These are phyloP conservation scores for Eucalyptus pauciflora DNA, from an alignment of 345 rosid genomes.

Conservation along the genomic window DNA sequence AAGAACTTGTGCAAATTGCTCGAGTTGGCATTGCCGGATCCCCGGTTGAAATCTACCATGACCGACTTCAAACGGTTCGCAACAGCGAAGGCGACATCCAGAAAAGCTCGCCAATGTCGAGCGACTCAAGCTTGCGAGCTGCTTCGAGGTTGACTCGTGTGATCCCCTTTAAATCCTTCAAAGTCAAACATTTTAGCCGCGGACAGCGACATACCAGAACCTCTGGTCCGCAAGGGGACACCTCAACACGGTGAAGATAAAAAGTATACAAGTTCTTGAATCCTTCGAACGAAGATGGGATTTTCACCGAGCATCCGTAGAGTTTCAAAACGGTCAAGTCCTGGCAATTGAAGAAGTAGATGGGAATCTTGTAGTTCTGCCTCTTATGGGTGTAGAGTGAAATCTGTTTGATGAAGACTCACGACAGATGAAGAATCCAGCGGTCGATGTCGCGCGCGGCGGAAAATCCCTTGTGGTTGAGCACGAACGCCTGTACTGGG, in stretches of 20 bases:
- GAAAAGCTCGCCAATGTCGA: neutral
- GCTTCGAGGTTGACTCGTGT: neutral
- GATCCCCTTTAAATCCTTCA: too few relatives aligned
- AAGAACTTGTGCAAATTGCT: too few relatives aligned
- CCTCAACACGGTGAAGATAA: slow-evolving; percentile 22
- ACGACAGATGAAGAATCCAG: slow-evolving; percentile 16
- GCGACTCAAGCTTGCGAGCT: neutral
- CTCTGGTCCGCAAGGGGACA: neutral
- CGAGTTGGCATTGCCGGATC: neutral
- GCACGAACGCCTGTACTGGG: neutral
- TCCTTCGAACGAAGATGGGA: slow-evolving; percentile 34
- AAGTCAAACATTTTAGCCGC: neutral
- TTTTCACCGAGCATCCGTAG: slow-evolving; percentile 42
- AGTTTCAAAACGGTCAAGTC: slow-evolving; percentile 41
- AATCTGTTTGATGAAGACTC: neutral
- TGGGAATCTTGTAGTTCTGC: neutral
- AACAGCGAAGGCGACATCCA: neutral
- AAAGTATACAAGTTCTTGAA: slow-evolving; percentile 44
- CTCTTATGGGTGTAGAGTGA: neutral
- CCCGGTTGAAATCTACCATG: neutral
- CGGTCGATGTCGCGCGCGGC: neutral
- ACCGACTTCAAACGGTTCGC: neutral
- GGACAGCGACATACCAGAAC: slow-evolving; percentile 28
- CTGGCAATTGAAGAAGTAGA: slow-evolving; percentile 6
- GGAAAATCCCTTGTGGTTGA: neutral